These are phyloP conservation scores for Bipolaris bicolor DNA, from an alignment of 2,329 filamentous ascomycete genomes.

Conservation along the genomic window DNA sequence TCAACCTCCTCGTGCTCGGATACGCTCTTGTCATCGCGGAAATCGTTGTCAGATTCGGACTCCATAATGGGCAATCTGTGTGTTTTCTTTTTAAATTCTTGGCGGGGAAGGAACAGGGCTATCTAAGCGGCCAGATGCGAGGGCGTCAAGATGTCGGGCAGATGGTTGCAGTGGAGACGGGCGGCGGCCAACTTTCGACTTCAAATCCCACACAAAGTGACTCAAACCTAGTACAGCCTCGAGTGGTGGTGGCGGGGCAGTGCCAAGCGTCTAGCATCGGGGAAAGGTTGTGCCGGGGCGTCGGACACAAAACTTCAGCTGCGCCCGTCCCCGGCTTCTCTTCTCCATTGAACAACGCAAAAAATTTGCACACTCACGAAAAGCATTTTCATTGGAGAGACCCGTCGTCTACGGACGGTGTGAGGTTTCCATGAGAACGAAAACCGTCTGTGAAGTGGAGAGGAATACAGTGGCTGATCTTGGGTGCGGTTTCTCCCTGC, in stretches of 20 bases:
- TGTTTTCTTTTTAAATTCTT: neutral
- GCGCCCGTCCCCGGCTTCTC: slow-evolving; percentile 38
- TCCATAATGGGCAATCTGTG: slow-evolving; percentile 45
- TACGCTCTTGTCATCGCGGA: slow-evolving; percentile 56
- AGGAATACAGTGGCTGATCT: slow-evolving; percentile 57
- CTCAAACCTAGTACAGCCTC: slow-evolving; percentile 42
- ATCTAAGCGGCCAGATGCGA: neutral
- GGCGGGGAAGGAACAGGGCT: neutral
- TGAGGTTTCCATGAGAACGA: slow-evolving; percentile 61
- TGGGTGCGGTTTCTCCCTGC: slow-evolving; percentile 63
- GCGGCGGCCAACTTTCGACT: slow-evolving; percentile 19
- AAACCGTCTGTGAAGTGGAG: slow-evolving; percentile 66
- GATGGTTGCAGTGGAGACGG: slow-evolving; percentile 15
- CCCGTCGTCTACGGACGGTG: slow-evolving; percentile 46
- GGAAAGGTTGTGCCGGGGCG: slow-evolving; percentile 26
- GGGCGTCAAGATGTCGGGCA: slow-evolving; percentile 1
- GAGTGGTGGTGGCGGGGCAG: slow-evolving; percentile 34
- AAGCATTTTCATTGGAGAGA: slow-evolving; percentile 63
- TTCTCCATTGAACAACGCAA: slow-evolving; percentile 63
- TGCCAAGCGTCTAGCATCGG: slow-evolving; percentile 19
- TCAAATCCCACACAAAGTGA: slow-evolving; percentile 41
- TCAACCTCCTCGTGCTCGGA: slow-evolving; percentile 77
- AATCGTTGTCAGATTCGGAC: slow-evolving; percentile 50
- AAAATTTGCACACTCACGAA: slow-evolving; percentile 61
- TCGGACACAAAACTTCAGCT: slow-evolving; percentile 35